Evolutionary conservation across 371 early-diverging fungal genomes (phyloP).

Genomic region (Scutellospora calospora): DNA sequence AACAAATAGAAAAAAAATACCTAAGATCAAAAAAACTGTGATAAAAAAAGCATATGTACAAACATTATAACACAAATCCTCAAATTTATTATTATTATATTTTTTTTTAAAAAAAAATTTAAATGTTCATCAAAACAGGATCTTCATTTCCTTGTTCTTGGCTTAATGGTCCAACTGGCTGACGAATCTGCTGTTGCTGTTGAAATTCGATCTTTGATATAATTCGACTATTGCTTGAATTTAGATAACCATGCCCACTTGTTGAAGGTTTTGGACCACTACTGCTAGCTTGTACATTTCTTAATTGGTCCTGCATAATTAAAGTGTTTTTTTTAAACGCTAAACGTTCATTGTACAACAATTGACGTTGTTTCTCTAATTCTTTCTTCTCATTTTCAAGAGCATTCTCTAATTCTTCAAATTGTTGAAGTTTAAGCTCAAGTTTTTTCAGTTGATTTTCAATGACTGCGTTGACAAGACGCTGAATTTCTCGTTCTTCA

Average conservation of each 20-base stretch:
- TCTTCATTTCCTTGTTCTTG: constrained; percentile 28
- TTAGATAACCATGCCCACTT: constrained; percentile 22
- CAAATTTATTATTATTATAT: too few relatives aligned
- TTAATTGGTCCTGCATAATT: constrained; percentile 61
- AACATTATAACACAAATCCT: too few relatives aligned
- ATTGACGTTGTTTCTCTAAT: constrained; percentile 83
- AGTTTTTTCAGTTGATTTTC: constrained; percentile 88
- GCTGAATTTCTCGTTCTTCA: constrained; percentile 85
- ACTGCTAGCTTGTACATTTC: neutral
- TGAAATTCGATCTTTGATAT: constrained; percentile 22
- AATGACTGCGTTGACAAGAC: constrained; percentile 80
- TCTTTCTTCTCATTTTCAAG: constrained; percentile 87
- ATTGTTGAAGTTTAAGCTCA: constrained; percentile 90
- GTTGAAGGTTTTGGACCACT: neutral
- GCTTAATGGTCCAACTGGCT: constrained; percentile 3
- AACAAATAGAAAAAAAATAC: too few relatives aligned
- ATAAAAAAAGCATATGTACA: too few relatives aligned
- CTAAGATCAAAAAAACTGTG: too few relatives aligned
- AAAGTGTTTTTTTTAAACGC: constrained; percentile 65
- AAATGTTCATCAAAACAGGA: constrained; percentile 22
- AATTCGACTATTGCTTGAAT: constrained; percentile 7
- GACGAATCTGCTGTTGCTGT: constrained; percentile 17
- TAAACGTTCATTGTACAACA: constrained; percentile 81
- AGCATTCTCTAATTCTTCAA: constrained; percentile 89
- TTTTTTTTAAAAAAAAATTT: too few relatives aligned